Conservation (phyloP, 768 basidiomycete species). For the Lentinula sp. region DNA sequence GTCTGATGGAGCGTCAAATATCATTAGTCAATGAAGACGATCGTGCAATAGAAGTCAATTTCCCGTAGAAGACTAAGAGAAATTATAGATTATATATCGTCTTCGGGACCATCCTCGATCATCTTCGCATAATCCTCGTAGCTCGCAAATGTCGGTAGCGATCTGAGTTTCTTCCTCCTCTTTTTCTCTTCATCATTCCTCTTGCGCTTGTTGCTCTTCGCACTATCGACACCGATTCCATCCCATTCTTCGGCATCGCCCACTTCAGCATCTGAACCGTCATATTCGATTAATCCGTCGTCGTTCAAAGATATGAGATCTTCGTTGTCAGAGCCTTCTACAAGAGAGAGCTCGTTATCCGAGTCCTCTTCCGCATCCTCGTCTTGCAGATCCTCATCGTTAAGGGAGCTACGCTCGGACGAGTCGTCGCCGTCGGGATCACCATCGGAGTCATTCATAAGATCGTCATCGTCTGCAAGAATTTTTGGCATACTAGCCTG, state of each 20-base stretch:
- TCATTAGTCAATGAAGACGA: neutral
- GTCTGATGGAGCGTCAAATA: neutral
- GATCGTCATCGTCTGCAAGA: slow-evolving; percentile 38
- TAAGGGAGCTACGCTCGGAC: slow-evolving; percentile 23
- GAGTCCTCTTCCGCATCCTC: slow-evolving; percentile 25
- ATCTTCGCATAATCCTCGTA: slow-evolving; percentile 83
- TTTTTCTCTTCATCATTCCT: slow-evolving; percentile 25
- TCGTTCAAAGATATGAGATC: slow-evolving; percentile 57
- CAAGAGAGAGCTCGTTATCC: slow-evolving; percentile 42
- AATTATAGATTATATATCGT: slow-evolving; percentile 37
- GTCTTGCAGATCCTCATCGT: slow-evolving; percentile 26
- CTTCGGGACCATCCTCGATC: slow-evolving; percentile 76
- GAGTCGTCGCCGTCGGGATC: slow-evolving; percentile 20
- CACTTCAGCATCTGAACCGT: slow-evolving; percentile 37
- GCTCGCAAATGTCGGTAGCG: slow-evolving; percentile 76
- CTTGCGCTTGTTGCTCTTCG: slow-evolving; percentile 40
- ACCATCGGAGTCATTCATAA: slow-evolving; percentile 27
- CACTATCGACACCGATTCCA: slow-evolving; percentile 30
- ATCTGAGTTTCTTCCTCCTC: slow-evolving; percentile 63
- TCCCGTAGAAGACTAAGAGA: neutral
- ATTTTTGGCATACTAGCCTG: slow-evolving; percentile 73
- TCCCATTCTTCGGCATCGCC: slow-evolving; percentile 51
- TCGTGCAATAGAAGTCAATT: neutral
- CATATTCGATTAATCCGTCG: slow-evolving; percentile 55
- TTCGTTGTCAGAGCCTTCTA: slow-evolving; percentile 66